A percentile compares a stretch with the other conserved stretches of the same genome.
phyloP scores from a whole-genome alignment of 345 rosid genomes.

The Pelargonium nanum region DNA sequence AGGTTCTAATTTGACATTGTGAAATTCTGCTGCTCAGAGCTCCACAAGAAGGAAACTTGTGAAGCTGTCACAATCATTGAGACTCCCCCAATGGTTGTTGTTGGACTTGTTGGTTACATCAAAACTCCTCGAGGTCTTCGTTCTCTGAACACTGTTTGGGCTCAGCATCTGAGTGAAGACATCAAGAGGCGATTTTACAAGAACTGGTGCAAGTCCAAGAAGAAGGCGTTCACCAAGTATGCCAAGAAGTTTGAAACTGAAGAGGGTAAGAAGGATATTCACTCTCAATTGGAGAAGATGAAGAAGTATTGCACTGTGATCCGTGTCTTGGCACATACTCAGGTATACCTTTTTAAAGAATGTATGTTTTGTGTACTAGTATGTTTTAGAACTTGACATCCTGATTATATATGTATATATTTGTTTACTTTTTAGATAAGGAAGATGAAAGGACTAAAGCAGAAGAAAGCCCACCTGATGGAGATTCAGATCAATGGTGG shows the following conservation, averaged over 20 bases:
- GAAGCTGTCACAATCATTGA: constrained; percentile 79
- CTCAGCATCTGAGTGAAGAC: constrained; percentile 84
- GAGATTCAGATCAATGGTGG: constrained; percentile 97
- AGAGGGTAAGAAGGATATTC: constrained; percentile 61
- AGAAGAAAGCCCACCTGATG: constrained; percentile 85
- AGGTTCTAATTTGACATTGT: neutral
- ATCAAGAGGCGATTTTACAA: constrained; percentile 79
- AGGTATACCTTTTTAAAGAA: constrained; percentile 16
- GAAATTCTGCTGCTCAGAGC: constrained; percentile 30
- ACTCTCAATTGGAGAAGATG: constrained; percentile 64
- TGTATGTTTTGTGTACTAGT: neutral
- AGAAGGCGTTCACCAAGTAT: constrained; percentile 76
- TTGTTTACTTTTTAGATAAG: constrained; percentile 33
- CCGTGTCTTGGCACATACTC: constrained; percentile 89
- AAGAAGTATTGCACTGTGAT: constrained; percentile 71
- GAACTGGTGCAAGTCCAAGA: constrained; percentile 85
- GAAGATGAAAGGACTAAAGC: constrained; percentile 82
- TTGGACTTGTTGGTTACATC: constrained; percentile 86
- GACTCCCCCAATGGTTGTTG: constrained; percentile 87
- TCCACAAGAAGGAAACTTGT: constrained; percentile 93
- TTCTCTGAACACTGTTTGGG: constrained; percentile 70
- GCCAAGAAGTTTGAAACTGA: constrained; percentile 53
- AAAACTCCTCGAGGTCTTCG: constrained; percentile 80
- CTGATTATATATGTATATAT: neutral
- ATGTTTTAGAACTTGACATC: neutral